A percentile compares a stretch with the other conserved stretches of the same genome.
Evolutionary conservation across 176 grass and related monocot species (phyloP).

Genomic region (Musa itinerans): DNA sequence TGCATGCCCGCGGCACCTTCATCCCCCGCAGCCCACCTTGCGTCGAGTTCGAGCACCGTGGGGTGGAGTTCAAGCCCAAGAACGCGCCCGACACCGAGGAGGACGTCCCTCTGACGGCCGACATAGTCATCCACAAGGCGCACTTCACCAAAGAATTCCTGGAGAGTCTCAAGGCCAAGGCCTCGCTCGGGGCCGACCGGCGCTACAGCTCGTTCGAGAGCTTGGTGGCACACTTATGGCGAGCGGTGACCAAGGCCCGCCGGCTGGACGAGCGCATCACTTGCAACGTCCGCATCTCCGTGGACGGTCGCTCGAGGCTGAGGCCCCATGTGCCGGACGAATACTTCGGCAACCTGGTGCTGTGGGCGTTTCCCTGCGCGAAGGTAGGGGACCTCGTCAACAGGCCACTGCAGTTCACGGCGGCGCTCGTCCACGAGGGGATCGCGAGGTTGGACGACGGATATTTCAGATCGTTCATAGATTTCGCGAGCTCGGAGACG

Average conservation of each 20-base stretch:
- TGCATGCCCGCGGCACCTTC: conserved; percentile 9
- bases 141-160: conserved; percentile 1
- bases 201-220: conserved; percentile 22
- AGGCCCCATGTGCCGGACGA: conserved; percentile 16
- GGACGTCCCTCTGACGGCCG: background rate
- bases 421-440: conserved; percentile 8
- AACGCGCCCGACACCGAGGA: background rate
- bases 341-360: conserved; percentile 41
- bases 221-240: conserved; percentile 30
- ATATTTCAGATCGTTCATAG: conserved; percentile 37
- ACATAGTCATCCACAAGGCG: background rate
- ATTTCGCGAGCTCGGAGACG: conserved; percentile 20
- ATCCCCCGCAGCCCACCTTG: conserved; percentile 21
- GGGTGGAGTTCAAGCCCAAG: conserved; percentile 1
- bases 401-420: conserved; percentile 4
- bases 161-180: conserved; percentile 18
- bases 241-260: conserved; percentile 25
- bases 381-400: conserved; percentile 13
- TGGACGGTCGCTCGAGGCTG: conserved; percentile 21
- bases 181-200: background rate
- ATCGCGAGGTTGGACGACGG: conserved; percentile 20
- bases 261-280: background rate
- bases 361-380: conserved; percentile 19
- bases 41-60: conserved; percentile 17
- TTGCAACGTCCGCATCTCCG: conserved; percentile 20